phyloP scores from a whole-genome alignment of 345 rosid genomes.

The Brassica napus region DNA sequence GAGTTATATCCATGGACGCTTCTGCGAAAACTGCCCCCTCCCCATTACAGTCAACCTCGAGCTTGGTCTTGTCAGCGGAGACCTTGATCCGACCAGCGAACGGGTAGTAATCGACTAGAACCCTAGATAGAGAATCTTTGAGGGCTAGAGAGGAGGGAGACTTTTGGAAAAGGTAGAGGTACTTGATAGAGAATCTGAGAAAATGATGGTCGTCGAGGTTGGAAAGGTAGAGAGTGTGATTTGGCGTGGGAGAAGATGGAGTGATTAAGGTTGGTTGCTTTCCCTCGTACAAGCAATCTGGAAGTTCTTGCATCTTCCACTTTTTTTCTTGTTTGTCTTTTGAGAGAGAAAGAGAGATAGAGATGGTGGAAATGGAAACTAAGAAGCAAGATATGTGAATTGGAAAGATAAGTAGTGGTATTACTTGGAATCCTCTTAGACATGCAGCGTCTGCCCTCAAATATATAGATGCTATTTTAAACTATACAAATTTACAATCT shows the following conservation, averaged over 20 bases:
- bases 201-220: slow-evolving; percentile 91
- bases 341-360: slow-evolving; percentile 33
- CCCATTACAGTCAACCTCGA: slow-evolving; percentile 75
- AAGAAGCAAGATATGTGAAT: too few relatives aligned
- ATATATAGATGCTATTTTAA: too few relatives aligned
- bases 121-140: slow-evolving; percentile 65
- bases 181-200: slow-evolving; percentile 94
- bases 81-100: slow-evolving; percentile 75
- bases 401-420: too few relatives aligned
- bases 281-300: slow-evolving; percentile 62
- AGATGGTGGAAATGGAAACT: not conserved
- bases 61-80: slow-evolving; percentile 45
- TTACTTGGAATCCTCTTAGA: too few relatives aligned
- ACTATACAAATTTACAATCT: too few relatives aligned
- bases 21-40: slow-evolving; percentile 82
- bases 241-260: slow-evolving; percentile 61
- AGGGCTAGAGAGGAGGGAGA: slow-evolving; percentile 47
- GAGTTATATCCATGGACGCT: slow-evolving; percentile 77
- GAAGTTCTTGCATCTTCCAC: slow-evolving; percentile 58
- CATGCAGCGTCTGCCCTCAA: too few relatives aligned
- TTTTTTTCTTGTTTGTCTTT: not conserved
- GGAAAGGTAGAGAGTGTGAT: slow-evolving; percentile 71
- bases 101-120: slow-evolving; percentile 84
- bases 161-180: slow-evolving; percentile 67
- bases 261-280: slow-evolving; percentile 54